phyloP scores from a whole-genome alignment of 2,329 filamentous ascomycete species.

The Delphinella strobiligena region DNA sequence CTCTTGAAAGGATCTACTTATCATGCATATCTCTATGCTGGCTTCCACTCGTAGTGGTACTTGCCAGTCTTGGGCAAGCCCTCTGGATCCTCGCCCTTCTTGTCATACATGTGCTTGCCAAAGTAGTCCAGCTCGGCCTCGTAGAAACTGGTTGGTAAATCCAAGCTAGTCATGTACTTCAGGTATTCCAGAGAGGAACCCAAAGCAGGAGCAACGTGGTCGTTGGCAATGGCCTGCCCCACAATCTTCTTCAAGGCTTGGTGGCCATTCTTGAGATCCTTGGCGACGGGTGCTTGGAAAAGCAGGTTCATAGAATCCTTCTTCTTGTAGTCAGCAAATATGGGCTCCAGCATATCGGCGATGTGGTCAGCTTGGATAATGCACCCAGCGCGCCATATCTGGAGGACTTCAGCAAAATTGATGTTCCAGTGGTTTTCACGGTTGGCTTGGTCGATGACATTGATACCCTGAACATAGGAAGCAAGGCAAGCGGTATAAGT shows the following conservation, averaged over 20 bases:
- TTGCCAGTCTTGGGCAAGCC: slow-evolving; percentile 43
- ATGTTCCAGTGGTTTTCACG: slow-evolving; percentile 48
- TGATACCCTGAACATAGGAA: slow-evolving; percentile 54
- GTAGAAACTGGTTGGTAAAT: slow-evolving; percentile 55
- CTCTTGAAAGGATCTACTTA: too few species aligned
- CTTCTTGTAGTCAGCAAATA: slow-evolving; percentile 24
- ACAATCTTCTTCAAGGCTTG: slow-evolving; percentile 44
- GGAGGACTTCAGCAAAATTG: slow-evolving; percentile 38
- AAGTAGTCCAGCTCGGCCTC: slow-evolving; percentile 63
- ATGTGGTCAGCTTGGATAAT: slow-evolving; percentile 60
- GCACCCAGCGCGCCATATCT: slow-evolving; percentile 58
- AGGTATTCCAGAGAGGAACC: slow-evolving; percentile 53
- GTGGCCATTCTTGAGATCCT: slow-evolving; percentile 41
- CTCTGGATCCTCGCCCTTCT: slow-evolving; percentile 38
- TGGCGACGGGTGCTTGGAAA: slow-evolving; percentile 35
- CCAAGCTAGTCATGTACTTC: slow-evolving; percentile 49
- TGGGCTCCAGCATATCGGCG: slow-evolving; percentile 42
- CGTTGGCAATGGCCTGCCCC: slow-evolving; percentile 39
- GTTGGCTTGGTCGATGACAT: slow-evolving; percentile 49
- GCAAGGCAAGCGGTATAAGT: slow-evolving; percentile 50
- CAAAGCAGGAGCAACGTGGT: slow-evolving; percentile 49
- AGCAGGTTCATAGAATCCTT: slow-evolving; percentile 35
- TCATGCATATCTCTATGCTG: slow-evolving; percentile 17
- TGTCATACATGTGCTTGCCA: slow-evolving; percentile 54
- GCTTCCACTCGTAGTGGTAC: slow-evolving; percentile 53